Base-by-base conservation (phyloP, 192 early-diverging fungal species). In the Dissophora globulifera region DNA sequence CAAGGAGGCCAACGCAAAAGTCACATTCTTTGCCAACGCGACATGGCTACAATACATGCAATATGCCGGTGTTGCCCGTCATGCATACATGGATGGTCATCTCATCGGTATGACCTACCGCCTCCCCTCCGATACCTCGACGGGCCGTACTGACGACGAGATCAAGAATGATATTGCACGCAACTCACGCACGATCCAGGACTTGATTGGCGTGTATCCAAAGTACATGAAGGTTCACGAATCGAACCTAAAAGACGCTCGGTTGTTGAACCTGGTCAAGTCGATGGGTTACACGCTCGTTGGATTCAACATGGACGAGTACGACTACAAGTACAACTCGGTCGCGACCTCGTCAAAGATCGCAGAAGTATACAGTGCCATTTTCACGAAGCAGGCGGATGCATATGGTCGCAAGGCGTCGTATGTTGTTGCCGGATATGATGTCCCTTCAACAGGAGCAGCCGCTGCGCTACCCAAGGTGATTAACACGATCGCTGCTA, bases 21-120 rank as follows among this genome's bases (percentile, higher is more conserved):
- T 80, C 22, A 81, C 65, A 20, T 85, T 82, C 68, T 85, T 85
- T 54, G 72, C 82, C 1, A 85, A 85, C 54, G 83, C 83, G 11
- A 82, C 81, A 27, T 85, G 83, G 83, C 55, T 85, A 4, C 82
- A 85, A 46, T 82, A 81, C 45, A 81, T 82, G 59, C 83, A 82
- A 58, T 85, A 85, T 43, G 81, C 81, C 13, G 79, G 80, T 50
- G 82, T 85, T 38, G 62, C 82, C 31, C 81, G 82, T 20, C 83
- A 82, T 58, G 81, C 83, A n/a, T 82, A 82, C 50, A 58, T 81
- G 48, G 83, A 85, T 32, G 83, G 83, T 13, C 81, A 85, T 41
- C 74, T 82, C 41, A 85, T 85, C 63, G 83, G 81, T 19, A 85
- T 85, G 83, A 85, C 81, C 25, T 85, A 85, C 58, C 83, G 83